A percentile compares a stretch with the other conserved stretches of the same genome.
These are phyloP conservation scores for Aspergillus ibericus DNA, from an alignment of 2,329 filamentous ascomycete species.

Conservation along the genomic window DNA sequence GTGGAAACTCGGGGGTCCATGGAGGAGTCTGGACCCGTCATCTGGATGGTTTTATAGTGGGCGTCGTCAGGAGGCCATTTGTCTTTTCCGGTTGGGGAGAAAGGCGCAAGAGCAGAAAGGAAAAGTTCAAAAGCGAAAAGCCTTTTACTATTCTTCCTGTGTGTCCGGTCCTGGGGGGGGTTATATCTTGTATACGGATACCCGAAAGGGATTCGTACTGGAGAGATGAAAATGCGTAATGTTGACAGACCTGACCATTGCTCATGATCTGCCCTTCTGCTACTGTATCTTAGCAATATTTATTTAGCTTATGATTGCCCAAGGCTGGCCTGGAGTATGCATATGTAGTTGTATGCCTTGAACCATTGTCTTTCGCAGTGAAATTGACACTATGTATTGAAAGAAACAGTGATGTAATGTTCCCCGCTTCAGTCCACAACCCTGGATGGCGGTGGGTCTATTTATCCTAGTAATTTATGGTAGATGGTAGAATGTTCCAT, in stretches of 20 bases:
- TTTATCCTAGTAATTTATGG: no score
- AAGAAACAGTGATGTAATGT: no score
- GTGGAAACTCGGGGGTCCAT: conserved; percentile 10
- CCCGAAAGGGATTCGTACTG: conserved; percentile 15
- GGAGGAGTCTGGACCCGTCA: conserved; percentile 17
- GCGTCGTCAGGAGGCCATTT: conserved; percentile 17
- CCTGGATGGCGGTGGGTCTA: no score
- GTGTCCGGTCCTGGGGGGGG: conserved; percentile 22
- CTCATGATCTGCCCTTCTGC: conserved; percentile 38
- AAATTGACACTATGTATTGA: no score
- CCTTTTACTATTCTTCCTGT: conserved; percentile 24
- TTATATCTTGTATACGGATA: conserved; percentile 17
- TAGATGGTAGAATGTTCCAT: no score
- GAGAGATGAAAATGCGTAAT: conserved; percentile 21
- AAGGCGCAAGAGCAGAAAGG: conserved; percentile 6
- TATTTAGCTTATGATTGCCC: conserved; percentile 43
- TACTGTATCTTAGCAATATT: conserved; percentile 45
- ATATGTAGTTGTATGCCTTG: no score
- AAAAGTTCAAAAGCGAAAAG: conserved; percentile 16
- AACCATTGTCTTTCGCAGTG: no score
- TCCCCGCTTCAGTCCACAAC: no score
- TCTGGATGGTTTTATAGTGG: conserved; percentile 30
- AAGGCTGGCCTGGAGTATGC: conserved; percentile 29
- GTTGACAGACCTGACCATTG: conserved; percentile 24
- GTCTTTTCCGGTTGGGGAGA: neutral